Evolutionary conservation across 352 stramenopile species (phyloP), one percentile per base, ranked within the genome.

Genomic region (Sclerospora graminicola): DNA sequence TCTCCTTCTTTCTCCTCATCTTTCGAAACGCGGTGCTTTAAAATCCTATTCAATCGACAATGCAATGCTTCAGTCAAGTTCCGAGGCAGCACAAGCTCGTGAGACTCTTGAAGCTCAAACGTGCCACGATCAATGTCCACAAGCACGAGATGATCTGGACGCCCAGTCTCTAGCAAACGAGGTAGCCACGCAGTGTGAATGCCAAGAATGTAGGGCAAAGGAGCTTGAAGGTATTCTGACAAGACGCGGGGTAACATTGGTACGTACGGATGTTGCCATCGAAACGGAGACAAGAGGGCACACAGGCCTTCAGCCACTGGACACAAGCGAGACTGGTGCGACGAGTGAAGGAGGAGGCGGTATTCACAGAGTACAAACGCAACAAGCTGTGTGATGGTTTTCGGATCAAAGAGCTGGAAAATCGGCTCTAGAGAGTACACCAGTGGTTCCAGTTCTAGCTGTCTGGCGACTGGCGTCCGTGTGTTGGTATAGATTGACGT

Each of bases 211-310:
- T 90, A 92, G 0, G 81, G 81, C 8, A 92, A 56, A 5, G 78
- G 81, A 1, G 81, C 81, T 41, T 92, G 81, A 1, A 92, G 48
- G 45, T 92, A 92, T 57, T 92, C 81, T 1, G 74, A 86, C 8
- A 92, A 53, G 9, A 90, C 73, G 14, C 68, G 75, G 6, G 81
- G 81, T 8, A 92, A 51, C 36, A 90, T 86, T 3, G 81, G 78
- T 4, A 92, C 71, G 40, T 90, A 92, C 11, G 78, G 81, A 44
- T 92, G 81, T 39, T 89, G 78, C 78, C 81, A 92, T 31, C 69
- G 71, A 49, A 92, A 90, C 4, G 81, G 81, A 56, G 90, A 90
- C 35, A 90, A 75, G 15, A 92, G 69, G 3, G 78, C 62, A 21
- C 78, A 90, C 5, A 92, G 42, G 0, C 69, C 71, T 53, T 92